Evolutionary conservation across 306 rosid species (phyloP).

Genomic region (Erythrophleum fordii): DNA sequence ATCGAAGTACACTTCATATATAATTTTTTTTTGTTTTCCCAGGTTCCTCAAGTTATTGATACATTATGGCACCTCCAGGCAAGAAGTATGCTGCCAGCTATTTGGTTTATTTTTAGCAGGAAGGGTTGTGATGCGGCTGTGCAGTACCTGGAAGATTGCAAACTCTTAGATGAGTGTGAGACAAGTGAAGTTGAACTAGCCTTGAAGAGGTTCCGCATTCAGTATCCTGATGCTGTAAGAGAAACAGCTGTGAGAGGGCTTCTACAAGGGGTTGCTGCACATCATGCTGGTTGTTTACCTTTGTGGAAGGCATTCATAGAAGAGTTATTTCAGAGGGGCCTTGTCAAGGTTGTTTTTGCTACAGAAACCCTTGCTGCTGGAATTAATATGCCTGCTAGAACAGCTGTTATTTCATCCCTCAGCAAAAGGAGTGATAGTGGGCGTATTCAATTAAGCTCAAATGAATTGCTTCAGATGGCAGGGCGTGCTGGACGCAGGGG

Average conservation of each 20-base stretch:
- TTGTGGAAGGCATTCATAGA: slow-evolving; percentile 94
- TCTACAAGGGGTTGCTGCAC: slow-evolving; percentile 92
- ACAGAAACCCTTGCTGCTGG: slow-evolving; percentile 99
- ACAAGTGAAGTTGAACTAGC: slow-evolving; percentile 86
- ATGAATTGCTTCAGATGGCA: slow-evolving; percentile 98
- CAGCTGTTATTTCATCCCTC: slow-evolving; percentile 89
- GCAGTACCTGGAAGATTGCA: slow-evolving; percentile 77
- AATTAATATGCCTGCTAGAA: slow-evolving; percentile 97
- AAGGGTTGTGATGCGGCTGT: slow-evolving; percentile 97
- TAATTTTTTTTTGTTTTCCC: slow-evolving; percentile 24
- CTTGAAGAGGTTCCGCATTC: slow-evolving; percentile 82
- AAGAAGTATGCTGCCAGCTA: slow-evolving; percentile 91
- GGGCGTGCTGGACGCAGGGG: slow-evolving; percentile 99
- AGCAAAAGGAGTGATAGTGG: slow-evolving; percentile 83
- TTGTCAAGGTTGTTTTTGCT: slow-evolving; percentile 95
- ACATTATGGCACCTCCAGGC: slow-evolving; percentile 84
- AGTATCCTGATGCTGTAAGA: slow-evolving; percentile 94
- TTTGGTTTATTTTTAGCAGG: slow-evolving; percentile 99
- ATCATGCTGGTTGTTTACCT: slow-evolving; percentile 98
- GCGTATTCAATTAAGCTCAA: slow-evolving; percentile 68
- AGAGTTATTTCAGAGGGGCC: slow-evolving; percentile 92
- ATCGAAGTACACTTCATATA: not conserved
- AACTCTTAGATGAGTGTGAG: slow-evolving; percentile 85
- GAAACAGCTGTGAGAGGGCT: slow-evolving; percentile 84
- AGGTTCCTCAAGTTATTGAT: slow-evolving; percentile 93